Evolutionary conservation across 331 rosid genomes (phyloP).

Genomic region (Pyrus hybrid): DNA sequence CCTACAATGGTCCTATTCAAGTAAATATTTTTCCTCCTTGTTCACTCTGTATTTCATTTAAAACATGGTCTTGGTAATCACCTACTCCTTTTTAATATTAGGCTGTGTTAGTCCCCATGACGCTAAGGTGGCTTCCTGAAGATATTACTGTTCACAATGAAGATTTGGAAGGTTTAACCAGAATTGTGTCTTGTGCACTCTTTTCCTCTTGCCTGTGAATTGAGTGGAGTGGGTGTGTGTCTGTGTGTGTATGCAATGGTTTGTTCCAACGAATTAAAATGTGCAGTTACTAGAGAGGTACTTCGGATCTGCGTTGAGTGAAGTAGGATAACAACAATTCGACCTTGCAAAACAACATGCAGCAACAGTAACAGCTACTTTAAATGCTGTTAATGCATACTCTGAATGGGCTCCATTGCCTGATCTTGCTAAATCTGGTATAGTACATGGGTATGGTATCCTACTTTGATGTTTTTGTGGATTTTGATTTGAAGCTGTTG

Average conservation of each 20-base stretch:
- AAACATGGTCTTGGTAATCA: background rate
- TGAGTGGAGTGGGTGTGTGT: background rate
- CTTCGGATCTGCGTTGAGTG: conserved; percentile 68
- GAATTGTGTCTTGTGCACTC: background rate
- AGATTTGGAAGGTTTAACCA: conserved; percentile 80
- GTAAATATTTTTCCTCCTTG: conserved; percentile 32
- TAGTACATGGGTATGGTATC: conserved; percentile 71
- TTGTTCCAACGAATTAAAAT: conserved; percentile 19
- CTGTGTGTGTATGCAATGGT: background rate
- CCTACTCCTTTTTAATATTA: conserved; percentile 20
- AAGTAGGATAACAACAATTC: conserved; percentile 64
- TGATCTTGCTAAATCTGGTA: conserved; percentile 81
- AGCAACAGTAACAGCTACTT: conserved; percentile 61
- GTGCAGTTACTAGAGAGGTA: conserved; percentile 83
- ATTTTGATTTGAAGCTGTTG: conserved; percentile 12
- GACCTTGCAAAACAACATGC: conserved; percentile 82
- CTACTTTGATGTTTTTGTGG: conserved; percentile 17
- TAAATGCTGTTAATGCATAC: conserved; percentile 86
- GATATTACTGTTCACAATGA: conserved; percentile 95
- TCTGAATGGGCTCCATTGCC: conserved; percentile 98
- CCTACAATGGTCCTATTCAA: conserved; percentile 84
- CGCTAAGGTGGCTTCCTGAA: conserved; percentile 99
- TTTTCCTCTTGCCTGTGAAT: background rate
- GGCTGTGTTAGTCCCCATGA: conserved; percentile 98
- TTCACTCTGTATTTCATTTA: conserved; percentile 7